Conservation (phyloP, 139 green algal species). For the Chlorella sp. region DNA sequence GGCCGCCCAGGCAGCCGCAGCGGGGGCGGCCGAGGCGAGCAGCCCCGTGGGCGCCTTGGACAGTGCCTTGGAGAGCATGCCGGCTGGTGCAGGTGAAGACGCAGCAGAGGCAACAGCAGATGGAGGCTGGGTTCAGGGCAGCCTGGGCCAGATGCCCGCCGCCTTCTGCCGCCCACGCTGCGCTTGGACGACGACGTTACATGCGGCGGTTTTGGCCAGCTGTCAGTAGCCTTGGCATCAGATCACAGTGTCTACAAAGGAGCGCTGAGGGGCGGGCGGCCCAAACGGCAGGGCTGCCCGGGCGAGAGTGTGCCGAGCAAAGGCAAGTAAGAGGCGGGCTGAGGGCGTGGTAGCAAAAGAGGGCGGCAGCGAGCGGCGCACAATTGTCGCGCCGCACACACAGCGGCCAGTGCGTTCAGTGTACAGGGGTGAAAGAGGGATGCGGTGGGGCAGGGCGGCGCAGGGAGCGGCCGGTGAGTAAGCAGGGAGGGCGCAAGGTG, state of each 20-base stretch:
- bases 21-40: not conserved
- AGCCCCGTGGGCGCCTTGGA: not conserved
- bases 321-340: not conserved
- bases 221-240: too few species aligned
- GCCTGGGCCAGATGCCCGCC: not conserved
- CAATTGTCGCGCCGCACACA: too few species aligned
- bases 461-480: not conserved
- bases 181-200: not conserved
- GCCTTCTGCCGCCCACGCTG: not conserved
- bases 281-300: not conserved
- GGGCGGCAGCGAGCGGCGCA: not conserved
- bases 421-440: too few species aligned
- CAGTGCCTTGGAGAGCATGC: slow-evolving; percentile 17
- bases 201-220: not conserved
- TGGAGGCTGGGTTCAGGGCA: not conserved
- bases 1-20: not conserved
- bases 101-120: not conserved
- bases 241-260: not conserved
- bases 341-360: not conserved
- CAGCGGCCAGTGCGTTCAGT: too few species aligned
- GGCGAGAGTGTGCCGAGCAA: not conserved
- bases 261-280: too few species aligned
- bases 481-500: not conserved
- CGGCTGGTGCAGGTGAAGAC: not conserved
- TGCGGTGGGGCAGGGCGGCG: not conserved